phyloP scores from a whole-genome alignment of 805 yeast genomes.

The Candida corydali region DNA sequence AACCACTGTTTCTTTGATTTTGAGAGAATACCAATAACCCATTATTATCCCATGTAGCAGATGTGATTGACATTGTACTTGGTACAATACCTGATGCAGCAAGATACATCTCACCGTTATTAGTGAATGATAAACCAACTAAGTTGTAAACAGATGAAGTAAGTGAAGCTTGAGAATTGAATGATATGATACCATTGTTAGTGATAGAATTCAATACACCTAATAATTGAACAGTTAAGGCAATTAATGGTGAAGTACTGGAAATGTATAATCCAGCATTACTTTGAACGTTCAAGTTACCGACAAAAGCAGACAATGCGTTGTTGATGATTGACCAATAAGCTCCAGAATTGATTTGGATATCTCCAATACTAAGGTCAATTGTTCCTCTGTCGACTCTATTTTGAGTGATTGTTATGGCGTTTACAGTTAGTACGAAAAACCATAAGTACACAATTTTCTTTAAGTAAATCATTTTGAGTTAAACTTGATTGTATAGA shows the following conservation, averaged over 20 bases:
- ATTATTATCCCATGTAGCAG: constrained; percentile 14
- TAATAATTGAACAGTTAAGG: constrained; percentile 13
- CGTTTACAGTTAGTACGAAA: constrained; percentile 1
- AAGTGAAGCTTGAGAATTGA: constrained; percentile 17
- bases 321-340: constrained; percentile 25
- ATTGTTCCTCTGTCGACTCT: constrained; percentile 17
- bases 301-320: constrained; percentile 16
- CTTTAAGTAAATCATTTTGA: constrained; percentile 1
- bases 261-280: constrained; percentile 23
- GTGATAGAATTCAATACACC: constrained; percentile 11
- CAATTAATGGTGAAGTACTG: constrained; percentile 9
- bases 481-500: too few species aligned
- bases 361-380: constrained; percentile 15
- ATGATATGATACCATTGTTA: constrained; percentile 19
- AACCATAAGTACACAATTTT: neutral
- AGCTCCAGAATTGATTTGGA: constrained; percentile 18
- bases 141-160: constrained; percentile 17
- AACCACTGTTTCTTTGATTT: constrained; percentile 10
- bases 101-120: constrained; percentile 22
- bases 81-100: constrained; percentile 17
- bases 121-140: constrained; percentile 14
- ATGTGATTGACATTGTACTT: constrained; percentile 13
- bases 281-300: constrained; percentile 17
- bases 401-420: constrained; percentile 9
- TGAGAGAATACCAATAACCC: constrained; percentile 17